Percentiles rank a stretch among this genome's conserved stretches.
Evolutionary conservation across 257 asterid species (phyloP).

Genomic region (Penstemon barbatus): DNA sequence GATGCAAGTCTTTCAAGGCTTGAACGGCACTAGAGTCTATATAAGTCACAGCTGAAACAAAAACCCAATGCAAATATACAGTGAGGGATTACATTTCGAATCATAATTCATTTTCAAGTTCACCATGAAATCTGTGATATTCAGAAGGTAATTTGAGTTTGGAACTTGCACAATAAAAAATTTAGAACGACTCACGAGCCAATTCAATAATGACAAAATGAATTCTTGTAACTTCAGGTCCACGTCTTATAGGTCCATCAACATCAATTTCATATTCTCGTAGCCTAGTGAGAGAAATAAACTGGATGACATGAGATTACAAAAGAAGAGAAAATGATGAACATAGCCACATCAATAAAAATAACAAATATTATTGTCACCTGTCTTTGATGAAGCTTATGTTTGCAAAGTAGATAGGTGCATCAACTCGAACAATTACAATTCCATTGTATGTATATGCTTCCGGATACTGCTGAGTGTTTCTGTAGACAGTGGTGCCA

Average conservation of each 20-base stretch:
- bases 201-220: slow-evolving; percentile 84
- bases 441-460: slow-evolving; percentile 94
- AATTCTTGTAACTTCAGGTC: slow-evolving; percentile 82
- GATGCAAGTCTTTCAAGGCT: slow-evolving; percentile 82
- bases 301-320: slow-evolving; percentile 9
- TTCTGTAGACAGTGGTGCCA: slow-evolving; percentile 92
- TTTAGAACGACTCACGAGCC: slow-evolving; percentile 82
- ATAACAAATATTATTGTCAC: slow-evolving; percentile 34
- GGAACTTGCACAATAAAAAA: slow-evolving; percentile 12
- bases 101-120: slow-evolving; percentile 10
- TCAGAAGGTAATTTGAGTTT: not conserved
- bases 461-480: slow-evolving; percentile 91
- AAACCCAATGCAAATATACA: slow-evolving; percentile 15
- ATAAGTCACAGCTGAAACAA: slow-evolving; percentile 79
- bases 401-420: slow-evolving; percentile 95
- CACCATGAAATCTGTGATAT: slow-evolving; percentile 4
- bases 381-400: slow-evolving; percentile 93
- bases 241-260: slow-evolving; percentile 63
- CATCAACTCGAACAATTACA: slow-evolving; percentile 92
- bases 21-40: slow-evolving; percentile 95
- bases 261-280: slow-evolving; percentile 80
- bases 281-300: slow-evolving; percentile 51
- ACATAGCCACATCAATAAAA: slow-evolving; percentile 15
- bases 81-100: slow-evolving; percentile 1
- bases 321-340: slow-evolving; percentile 6